Conservation (phyloP, 176 grass and related monocot species). For the Pontederia crassipes region DNA sequence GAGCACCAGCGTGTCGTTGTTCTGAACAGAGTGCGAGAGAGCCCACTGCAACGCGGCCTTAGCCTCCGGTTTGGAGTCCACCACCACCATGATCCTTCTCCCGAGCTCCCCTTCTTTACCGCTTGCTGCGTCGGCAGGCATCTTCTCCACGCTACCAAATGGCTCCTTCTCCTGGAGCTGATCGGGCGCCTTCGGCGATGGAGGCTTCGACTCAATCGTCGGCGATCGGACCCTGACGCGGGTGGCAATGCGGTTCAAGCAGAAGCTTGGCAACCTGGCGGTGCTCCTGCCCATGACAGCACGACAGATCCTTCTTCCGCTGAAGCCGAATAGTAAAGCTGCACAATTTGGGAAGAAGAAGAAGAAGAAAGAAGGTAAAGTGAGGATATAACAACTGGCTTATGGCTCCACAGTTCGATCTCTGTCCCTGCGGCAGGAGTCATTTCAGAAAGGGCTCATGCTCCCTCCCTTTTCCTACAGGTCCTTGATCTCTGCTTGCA, state of each 20-base stretch:
- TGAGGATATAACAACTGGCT: slow-evolving; percentile 16
- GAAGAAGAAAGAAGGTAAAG: neutral
- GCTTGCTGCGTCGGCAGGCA: neutral
- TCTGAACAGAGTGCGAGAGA: slow-evolving; percentile 57
- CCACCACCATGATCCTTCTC: slow-evolving; percentile 62
- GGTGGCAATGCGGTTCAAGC: slow-evolving; percentile 42
- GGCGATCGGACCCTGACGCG: slow-evolving; percentile 5
- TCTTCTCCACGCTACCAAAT: neutral
- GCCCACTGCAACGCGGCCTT: slow-evolving; percentile 64
- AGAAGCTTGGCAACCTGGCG: slow-evolving; percentile 31
- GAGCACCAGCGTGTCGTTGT: slow-evolving; percentile 49
- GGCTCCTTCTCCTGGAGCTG: neutral
- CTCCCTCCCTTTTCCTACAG: no score
- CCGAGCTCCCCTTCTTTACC: slow-evolving; percentile 4
- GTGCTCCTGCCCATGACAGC: slow-evolving; percentile 25
- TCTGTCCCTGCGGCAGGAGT: neutral
- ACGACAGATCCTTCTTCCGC: neutral
- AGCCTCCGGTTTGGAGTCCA: slow-evolving; percentile 36
- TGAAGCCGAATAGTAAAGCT: neutral
- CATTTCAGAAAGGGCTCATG: no score
- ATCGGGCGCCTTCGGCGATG: neutral
- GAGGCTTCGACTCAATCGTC: slow-evolving; percentile 20
- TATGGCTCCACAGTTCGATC: slow-evolving; percentile 23
- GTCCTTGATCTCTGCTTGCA: neutral
- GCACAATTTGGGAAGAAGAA: slow-evolving; percentile 3